Base-by-base conservation (phyloP, 768 basidiomycete genomes). In the Kwoniella dejecticola region DNA sequence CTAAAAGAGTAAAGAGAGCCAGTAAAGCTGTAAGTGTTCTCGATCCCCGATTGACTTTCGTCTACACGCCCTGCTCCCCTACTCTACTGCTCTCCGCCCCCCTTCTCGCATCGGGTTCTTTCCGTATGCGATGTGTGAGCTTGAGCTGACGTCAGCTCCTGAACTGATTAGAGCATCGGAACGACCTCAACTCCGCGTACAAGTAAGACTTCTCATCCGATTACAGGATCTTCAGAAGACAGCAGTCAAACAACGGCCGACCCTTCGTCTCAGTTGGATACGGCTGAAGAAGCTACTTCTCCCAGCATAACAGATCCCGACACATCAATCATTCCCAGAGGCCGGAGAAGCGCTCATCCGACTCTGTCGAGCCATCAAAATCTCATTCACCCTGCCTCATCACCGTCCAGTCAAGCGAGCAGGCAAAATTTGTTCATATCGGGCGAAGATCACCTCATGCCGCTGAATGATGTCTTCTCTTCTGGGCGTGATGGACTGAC, bases 1-100 rank as follows among this genome's bases (percentile, higher is more conserved):
- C 68, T 1, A 64, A 60, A 47, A 68, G 33, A 29, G 56, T 56
- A 19, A 59, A 45, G 27, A 62, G 36, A 21, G 26, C 17, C 12
- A 56, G 54, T 44, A 52, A 55, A 31, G 53, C 49, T n/a, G 60
- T 62, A 29, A 15, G 47, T 62, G 27, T n/a, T 27, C 50, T 29
- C 40, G 1, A 21, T n/a, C n/a, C n/a, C n/a, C n/a, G n/a, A n/a
- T n/a, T n/a, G n/a, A n/a, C n/a, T n/a, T n/a, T n/a, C n/a, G n/a
- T n/a, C n/a, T n/a, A n/a, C n/a, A n/a, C n/a, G n/a, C n/a, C n/a
- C n/a, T n/a, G n/a, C n/a, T n/a, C n/a, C n/a, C n/a, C n/a, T n/a
- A n/a, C n/a, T n/a, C n/a, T n/a, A n/a, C n/a, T n/a, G n/a, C n/a
- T n/a, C n/a, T n/a, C n/a, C n/a, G n/a, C n/a, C n/a, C n/a, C n/a